These are phyloP conservation scores for Monascus purpureus DNA, from an alignment of 495 filamentous ascomycete species.

Conservation along the genomic window DNA sequence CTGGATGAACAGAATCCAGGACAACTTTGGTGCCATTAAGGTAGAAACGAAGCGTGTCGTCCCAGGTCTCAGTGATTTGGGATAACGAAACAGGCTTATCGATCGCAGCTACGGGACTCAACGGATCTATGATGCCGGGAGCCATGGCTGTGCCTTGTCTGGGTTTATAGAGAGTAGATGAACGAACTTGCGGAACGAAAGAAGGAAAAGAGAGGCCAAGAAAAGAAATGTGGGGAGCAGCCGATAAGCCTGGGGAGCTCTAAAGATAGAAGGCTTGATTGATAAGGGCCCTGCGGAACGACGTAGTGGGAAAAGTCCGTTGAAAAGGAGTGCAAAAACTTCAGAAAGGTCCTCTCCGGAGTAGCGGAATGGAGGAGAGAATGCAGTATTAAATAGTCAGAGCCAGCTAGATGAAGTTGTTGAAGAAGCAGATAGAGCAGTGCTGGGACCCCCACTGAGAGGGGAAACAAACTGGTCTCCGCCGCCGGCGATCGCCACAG, in stretches of 20 bases:
- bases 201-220: not conserved
- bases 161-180: not conserved
- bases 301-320: too few relatives aligned
- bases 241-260: too few relatives aligned
- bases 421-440: too few relatives aligned
- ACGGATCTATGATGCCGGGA: conserved; percentile 35
- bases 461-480: too few relatives aligned
- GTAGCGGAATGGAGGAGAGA: too few relatives aligned
- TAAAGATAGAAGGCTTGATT: too few relatives aligned
- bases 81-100: conserved; percentile 31
- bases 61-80: conserved; percentile 48
- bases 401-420: not conserved
- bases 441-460: too few relatives aligned
- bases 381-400: too few relatives aligned
- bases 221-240: too few relatives aligned
- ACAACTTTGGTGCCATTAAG: conserved; percentile 88
- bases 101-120: conserved; percentile 31
- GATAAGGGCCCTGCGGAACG: too few relatives aligned
- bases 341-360: too few relatives aligned
- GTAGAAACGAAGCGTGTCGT: conserved; percentile 67
- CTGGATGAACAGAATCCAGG: conserved; percentile 72
- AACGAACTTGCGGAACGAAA: not conserved
- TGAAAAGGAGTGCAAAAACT: too few relatives aligned
- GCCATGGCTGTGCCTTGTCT: conserved; percentile 34
- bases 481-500: conserved; percentile 37